Percentiles rank a stretch among this genome's conserved stretches.
Evolutionary conservation across 768 basidiomycete genomes (phyloP).

Genomic region (Suillus luteus): DNA sequence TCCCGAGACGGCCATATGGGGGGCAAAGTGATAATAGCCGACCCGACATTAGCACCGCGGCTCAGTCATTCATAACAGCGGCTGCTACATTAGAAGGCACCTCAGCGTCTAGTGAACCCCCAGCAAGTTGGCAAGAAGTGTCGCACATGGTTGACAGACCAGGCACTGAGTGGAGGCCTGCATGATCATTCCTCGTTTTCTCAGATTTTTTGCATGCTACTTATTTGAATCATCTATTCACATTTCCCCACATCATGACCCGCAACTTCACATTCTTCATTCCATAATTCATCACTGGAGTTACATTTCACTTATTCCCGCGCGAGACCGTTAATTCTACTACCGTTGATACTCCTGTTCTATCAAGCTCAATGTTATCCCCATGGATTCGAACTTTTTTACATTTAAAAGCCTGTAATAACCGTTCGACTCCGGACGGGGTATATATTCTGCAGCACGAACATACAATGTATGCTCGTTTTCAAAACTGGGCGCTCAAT

Average conservation of each 20-base stretch:
- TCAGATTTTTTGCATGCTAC: slow-evolving; percentile 27
- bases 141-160: slow-evolving; percentile 47
- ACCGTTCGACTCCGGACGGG: background rate
- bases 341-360: slow-evolving; percentile 14
- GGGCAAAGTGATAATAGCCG: slow-evolving; percentile 39
- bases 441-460: background rate
- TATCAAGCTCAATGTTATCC: slow-evolving; percentile 10
- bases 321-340: slow-evolving; percentile 20
- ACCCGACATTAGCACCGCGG: slow-evolving; percentile 69
- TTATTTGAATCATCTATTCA: slow-evolving; percentile 34
- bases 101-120: slow-evolving; percentile 52
- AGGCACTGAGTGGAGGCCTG: slow-evolving; percentile 40
- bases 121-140: slow-evolving; percentile 50
- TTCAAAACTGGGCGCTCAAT: background rate
- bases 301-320: slow-evolving; percentile 10
- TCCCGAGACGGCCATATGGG: slow-evolving; percentile 27
- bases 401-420: background rate
- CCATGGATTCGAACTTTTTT: background rate
- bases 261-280: slow-evolving; percentile 5
- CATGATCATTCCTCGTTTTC: slow-evolving; percentile 32
- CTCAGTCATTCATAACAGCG: slow-evolving; percentile 67
- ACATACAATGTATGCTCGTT: background rate
- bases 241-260: slow-evolving; percentile 7
- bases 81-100: slow-evolving; percentile 58
- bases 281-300: slow-evolving; percentile 5